A percentile compares a stretch with the other conserved stretches of the same genome.
Evolutionary conservation across 106 monocot genomes (phyloP).

Genomic region (Acorus gramineus): DNA sequence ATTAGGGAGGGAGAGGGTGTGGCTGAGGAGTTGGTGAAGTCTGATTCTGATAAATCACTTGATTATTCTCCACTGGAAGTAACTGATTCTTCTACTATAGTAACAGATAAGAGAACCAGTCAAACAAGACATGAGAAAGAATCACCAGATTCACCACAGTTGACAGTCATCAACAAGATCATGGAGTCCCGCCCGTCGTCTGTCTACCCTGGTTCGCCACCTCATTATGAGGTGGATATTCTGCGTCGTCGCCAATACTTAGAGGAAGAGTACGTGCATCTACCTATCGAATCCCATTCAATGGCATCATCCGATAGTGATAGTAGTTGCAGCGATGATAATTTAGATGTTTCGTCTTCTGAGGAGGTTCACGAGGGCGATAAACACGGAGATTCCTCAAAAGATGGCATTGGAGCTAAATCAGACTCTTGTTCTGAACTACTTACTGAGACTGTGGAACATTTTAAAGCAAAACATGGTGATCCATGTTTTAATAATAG

Average conservation of each 20-base stretch:
- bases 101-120: slow-evolving; percentile 5
- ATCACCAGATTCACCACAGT: slow-evolving; percentile 16
- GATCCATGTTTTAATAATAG: slow-evolving; percentile 1
- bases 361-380: slow-evolving; percentile 8
- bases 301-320: slow-evolving; percentile 63
- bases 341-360: slow-evolving; percentile 10
- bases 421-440: slow-evolving; percentile 3
- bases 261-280: slow-evolving; percentile 66
- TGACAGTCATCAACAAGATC: slow-evolving; percentile 41
- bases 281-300: slow-evolving; percentile 40
- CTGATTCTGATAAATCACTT: slow-evolving; percentile 9
- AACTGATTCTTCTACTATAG: slow-evolving; percentile 4
- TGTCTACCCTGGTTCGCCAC: slow-evolving; percentile 38
- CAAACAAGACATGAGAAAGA: not conserved
- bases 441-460: not conserved
- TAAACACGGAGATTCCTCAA: slow-evolving; percentile 3
- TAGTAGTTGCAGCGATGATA: slow-evolving; percentile 59
- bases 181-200: slow-evolving; percentile 43
- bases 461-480: slow-evolving; percentile 3
- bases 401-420: not conserved
- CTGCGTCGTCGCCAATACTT: slow-evolving; percentile 53
- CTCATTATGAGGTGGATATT: slow-evolving; percentile 71
- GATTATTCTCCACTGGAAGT: slow-evolving; percentile 16
- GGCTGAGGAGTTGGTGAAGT: slow-evolving; percentile 10
- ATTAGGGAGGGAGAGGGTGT: not conserved